Evolutionary conservation across 2,329 filamentous ascomycete genomes (phyloP), one percentile per base, ranked within the genome.

Genomic region (Dryadomyces quercivorus): DNA sequence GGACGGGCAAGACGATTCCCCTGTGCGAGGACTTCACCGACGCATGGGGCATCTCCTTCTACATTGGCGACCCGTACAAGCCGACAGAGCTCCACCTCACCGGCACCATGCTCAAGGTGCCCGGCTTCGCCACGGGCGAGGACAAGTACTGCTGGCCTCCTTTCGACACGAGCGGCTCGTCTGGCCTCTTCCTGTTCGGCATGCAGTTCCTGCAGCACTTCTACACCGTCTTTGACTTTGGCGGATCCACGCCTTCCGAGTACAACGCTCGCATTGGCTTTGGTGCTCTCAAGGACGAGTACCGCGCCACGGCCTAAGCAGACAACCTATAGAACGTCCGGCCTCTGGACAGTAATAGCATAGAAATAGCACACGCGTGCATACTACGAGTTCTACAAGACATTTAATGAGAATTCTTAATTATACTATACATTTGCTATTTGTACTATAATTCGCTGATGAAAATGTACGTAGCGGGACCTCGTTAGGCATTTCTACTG

Each of bases 61-160:
- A 61, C n/a, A 59, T 67, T 45, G 62, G 62, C 12, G 59, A 55
- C 21, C 60, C 55, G 8, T 61, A 57, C 7, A 50, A 52, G 0
- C 54, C 55, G 9, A 55, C 49, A 18, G 43, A 45, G 9, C 10
- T 70, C 20, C 66, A 63, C 20, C 3, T 70, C 6, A 64, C 61
- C 0, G 68, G 68, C 12, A 64, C 66, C 16, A 61, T 66, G 60
- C 59, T 70, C 2, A 60, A 60, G 16, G 16, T 56, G 0, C 64
- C 66, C 0, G 67, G 67, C 1, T 69, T 68, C 53, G 66, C 67
- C 2, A 51, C 50, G 7, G 56, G 64, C 52, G 54, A 63, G 18
- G 62, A 63, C 0, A 66, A 67, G 43, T 64, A 61, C 5, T 70
- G 67, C 65, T 67, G 63, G 63, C 67, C 67, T 13, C 68, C 68